Conservation (phyloP, 345 rosid species). For the Eucalyptus erythrocorys region DNA sequence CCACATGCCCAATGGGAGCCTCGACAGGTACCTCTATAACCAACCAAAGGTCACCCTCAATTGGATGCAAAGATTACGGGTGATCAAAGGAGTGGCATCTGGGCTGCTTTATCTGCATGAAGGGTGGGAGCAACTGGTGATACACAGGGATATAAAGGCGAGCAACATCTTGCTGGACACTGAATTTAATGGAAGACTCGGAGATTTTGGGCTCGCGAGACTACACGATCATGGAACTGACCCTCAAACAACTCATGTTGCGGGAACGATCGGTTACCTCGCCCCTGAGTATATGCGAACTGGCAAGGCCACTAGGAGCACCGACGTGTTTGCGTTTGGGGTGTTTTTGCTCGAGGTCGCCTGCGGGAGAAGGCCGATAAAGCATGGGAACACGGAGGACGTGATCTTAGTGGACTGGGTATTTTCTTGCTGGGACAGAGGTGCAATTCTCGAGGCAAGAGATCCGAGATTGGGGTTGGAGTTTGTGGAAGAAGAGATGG, state of each 20-base stretch:
- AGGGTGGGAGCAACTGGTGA: neutral
- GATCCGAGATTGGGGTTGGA: slow-evolving; percentile 20
- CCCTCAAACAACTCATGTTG: slow-evolving; percentile 24
- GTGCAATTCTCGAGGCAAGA: slow-evolving; percentile 5
- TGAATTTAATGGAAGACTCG: slow-evolving; percentile 18
- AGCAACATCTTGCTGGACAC: slow-evolving; percentile 29
- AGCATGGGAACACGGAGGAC: neutral
- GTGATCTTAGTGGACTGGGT: neutral
- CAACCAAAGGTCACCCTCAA: slow-evolving; percentile 11
- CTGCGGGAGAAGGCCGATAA: neutral
- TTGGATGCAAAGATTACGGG: neutral
- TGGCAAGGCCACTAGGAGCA: neutral
- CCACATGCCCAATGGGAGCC: slow-evolving; percentile 20
- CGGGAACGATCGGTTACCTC: slow-evolving; percentile 31
- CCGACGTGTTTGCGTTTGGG: neutral
- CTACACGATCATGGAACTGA: slow-evolving; percentile 18
- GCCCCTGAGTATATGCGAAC: slow-evolving; percentile 2
- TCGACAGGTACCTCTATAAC: slow-evolving; percentile 18
- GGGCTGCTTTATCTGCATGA: neutral
- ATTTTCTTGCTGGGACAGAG: slow-evolving; percentile 5
- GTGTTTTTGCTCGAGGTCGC: neutral
- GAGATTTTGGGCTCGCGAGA: slow-evolving; percentile 43
- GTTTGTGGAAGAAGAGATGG: slow-evolving; percentile 10
- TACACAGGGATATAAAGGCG: neutral
- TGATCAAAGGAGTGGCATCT: neutral